Evolutionary conservation across 2,329 filamentous ascomycete species (phyloP).

Genomic region (Fusarium brachygibbosum): DNA sequence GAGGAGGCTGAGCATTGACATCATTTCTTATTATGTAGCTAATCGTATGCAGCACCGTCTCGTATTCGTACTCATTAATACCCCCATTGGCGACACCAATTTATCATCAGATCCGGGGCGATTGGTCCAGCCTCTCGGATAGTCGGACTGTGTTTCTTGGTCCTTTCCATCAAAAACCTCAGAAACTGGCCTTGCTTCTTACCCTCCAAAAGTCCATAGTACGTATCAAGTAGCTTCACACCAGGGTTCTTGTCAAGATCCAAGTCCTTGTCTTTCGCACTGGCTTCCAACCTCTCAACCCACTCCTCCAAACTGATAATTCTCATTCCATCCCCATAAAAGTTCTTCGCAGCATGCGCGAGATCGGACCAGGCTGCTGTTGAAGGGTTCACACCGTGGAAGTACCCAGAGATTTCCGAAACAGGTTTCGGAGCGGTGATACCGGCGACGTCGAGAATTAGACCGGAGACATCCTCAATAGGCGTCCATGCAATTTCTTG

Average conservation of each 20-base stretch:
- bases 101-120: background rate
- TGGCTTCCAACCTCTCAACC: background rate
- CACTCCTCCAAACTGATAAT: background rate
- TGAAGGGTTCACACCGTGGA: slow-evolving; percentile 12
- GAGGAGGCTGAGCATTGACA: background rate
- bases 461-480: background rate
- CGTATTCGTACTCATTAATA: background rate
- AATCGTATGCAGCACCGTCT: background rate
- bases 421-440: background rate
- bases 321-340: background rate
- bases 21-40: background rate
- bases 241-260: background rate
- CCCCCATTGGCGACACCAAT: slow-evolving; percentile 23
- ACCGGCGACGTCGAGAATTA: slow-evolving; percentile 1
- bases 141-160: background rate
- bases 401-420: slow-evolving; percentile 1
- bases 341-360: background rate
- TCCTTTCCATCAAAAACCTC: background rate
- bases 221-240: slow-evolving; percentile 5
- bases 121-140: slow-evolving; percentile 4
- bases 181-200: background rate
- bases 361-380: background rate
- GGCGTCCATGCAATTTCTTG: slow-evolving; percentile 5
- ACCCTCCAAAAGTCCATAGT: background rate
- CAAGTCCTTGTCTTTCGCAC: background rate